A percentile compares a stretch with the other conserved stretches of the same genome.
phyloP scores from a whole-genome alignment of 106 monocot species.

The Amphibolis antarctica region DNA sequence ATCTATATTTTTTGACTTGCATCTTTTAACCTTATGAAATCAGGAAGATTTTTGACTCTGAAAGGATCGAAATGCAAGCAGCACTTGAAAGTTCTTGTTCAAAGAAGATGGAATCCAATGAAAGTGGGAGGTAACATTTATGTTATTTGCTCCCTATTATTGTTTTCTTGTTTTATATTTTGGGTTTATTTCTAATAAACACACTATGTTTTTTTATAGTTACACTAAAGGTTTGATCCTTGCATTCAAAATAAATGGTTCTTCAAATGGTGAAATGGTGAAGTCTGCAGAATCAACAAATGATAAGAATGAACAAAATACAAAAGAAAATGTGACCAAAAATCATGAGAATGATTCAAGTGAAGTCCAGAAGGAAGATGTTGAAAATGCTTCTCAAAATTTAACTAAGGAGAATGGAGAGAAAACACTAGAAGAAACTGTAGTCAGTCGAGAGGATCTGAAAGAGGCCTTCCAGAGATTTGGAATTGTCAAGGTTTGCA shows the following conservation, averaged over 20 bases:
- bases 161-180: neutral
- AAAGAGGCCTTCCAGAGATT: conserved; percentile 47
- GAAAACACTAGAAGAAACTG: conserved; percentile 7
- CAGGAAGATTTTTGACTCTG: conserved; percentile 9
- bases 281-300: no score
- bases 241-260: no score
- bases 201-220: no score
- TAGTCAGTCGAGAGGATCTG: conserved; percentile 60
- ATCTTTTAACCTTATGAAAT: neutral
- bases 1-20: neutral
- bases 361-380: conserved; percentile 8
- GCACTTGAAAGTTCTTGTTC: neutral
- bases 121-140: conserved; percentile 8
- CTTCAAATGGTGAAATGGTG: no score
- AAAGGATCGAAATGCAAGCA: neutral
- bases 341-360: conserved; percentile 1
- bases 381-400: conserved; percentile 11
- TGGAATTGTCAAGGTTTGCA: conserved; percentile 71
- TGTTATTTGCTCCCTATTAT: neutral
- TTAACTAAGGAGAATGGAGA: neutral
- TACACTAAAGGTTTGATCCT: no score
- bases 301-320: no score
- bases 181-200: no score
- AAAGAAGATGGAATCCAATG: neutral
- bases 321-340: no score